Conservation (phyloP, 371 early-diverging fungal species). For the Lichtheimia corymbifera region DNA sequence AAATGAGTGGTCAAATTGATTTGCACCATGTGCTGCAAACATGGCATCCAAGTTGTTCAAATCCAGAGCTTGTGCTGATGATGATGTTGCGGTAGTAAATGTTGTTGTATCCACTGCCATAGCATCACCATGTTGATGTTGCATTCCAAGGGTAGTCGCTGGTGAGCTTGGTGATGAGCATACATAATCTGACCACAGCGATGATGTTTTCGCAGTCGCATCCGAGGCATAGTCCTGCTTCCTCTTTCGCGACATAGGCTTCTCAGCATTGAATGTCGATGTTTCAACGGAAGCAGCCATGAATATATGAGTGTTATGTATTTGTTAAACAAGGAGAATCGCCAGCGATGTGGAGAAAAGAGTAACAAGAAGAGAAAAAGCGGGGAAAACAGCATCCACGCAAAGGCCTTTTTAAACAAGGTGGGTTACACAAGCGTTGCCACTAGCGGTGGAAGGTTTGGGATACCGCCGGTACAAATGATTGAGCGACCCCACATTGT, state of each 20-base stretch:
- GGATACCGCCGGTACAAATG: not conserved
- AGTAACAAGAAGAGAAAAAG: slow-evolving; percentile 1
- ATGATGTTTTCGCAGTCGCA: not conserved
- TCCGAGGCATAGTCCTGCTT: slow-evolving; percentile 21
- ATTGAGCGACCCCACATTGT: slow-evolving; percentile 1
- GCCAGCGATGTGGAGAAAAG: slow-evolving; percentile 1
- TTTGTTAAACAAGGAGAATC: not conserved
- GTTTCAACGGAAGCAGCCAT: slow-evolving; percentile 7
- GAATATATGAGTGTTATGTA: not conserved
- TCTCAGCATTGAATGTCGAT: slow-evolving; percentile 12
- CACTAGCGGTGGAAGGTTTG: not conserved
- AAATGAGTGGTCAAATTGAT: slow-evolving; percentile 3
- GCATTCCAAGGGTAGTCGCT: slow-evolving; percentile 4
- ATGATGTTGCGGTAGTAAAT: not conserved
- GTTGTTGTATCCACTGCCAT: not conserved
- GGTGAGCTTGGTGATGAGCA: slow-evolving; percentile 25
- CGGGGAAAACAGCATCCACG: not conserved
- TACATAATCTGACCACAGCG: slow-evolving; percentile 26
- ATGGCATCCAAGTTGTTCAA: slow-evolving; percentile 9
- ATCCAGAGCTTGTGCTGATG: not conserved
- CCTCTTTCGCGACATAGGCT: slow-evolving; percentile 23
- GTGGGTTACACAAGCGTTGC: not conserved
- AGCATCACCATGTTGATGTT: not conserved
- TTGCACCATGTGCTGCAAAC: not conserved
- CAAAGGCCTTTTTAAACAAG: not conserved